Evolutionary conservation across 805 yeast species (phyloP), one percentile per base, ranked within the genome.

Genomic region (Candida boleticola): DNA sequence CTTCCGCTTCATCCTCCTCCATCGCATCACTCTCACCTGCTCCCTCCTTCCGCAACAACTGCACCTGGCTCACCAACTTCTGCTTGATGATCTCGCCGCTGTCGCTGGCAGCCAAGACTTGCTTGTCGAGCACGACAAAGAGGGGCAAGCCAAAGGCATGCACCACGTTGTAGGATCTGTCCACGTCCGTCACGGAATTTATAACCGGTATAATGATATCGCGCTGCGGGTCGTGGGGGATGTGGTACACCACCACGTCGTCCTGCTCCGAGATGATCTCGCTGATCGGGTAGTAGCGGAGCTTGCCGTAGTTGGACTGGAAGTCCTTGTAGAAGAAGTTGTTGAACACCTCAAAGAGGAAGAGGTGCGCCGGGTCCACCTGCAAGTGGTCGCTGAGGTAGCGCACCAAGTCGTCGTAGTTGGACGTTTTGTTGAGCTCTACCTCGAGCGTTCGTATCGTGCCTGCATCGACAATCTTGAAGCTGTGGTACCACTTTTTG

Each of bases 111-210:
- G 87, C 52, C 4, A 72, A 59, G 29, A 85, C 92, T 3, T 49
- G 70, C 27, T 68, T 66, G 1, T 73, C 55, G 40, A 89, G 53
- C 0, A 80, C 73, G 22, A 89, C 68, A 50, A 89, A 82, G 51
- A 88, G 79, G 2, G 98, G 98, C 1, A 82, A 58, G 1, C 89
- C 95, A 63, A 89, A 85, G 1, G 81, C 61, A 33, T 71, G 71
- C 0, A 74, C 68, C 10, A 64, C 56, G 9, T 61, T 60, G 39
- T 64, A 62, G 1, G 67, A 58, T 34, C 53, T 50, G 40, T 66
- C 64, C 42, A 66, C 42, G 58, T 71, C 62, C 51, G 69, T 56
- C 50, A 73, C 54, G 32, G 60, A 45, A 29, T 72, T 82, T 42
- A 81, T 60, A 0, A 85, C 82, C 0, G 93, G 92, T 6, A 84